Evolutionary conservation across 192 early-diverging fungal genomes (phyloP).

Genomic region (Umbelopsis sp.): DNA sequence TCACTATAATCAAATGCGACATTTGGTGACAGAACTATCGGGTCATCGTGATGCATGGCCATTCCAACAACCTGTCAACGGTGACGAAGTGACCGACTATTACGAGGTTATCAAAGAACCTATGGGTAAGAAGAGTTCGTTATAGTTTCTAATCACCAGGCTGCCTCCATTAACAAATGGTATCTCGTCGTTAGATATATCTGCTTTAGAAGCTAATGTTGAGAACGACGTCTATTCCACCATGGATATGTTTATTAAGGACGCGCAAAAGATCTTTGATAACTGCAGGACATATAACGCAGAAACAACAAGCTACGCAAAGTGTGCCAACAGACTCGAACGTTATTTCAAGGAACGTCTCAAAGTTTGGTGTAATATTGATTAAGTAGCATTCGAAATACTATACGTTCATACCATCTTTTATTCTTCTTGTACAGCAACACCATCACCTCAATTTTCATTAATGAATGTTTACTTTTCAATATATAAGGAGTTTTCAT

Average conservation of each 20-base stretch:
- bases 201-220: slow-evolving; percentile 81
- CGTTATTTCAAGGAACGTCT: slow-evolving; percentile 78
- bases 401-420: background rate
- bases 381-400: background rate
- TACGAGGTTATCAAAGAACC: slow-evolving; percentile 95
- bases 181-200: slow-evolving; percentile 59
- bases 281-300: slow-evolving; percentile 94
- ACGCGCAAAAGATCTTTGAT: slow-evolving; percentile 89
- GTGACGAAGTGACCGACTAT: slow-evolving; percentile 90
- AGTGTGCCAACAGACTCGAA: slow-evolving; percentile 76
- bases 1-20: slow-evolving; percentile 69
- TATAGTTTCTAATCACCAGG: too few relatives aligned
- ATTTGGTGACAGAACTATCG: slow-evolving; percentile 75
- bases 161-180: too few relatives aligned
- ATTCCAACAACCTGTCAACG: slow-evolving; percentile 89
- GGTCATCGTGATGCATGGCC: slow-evolving; percentile 88
- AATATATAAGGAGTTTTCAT: too few relatives aligned
- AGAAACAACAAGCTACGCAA: slow-evolving; percentile 79
- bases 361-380: slow-evolving; percentile 50
- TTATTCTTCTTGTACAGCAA: background rate
- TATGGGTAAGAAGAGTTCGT: slow-evolving; percentile 69
- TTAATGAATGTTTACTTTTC: too few relatives aligned
- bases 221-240: slow-evolving; percentile 85
- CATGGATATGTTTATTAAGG: slow-evolving; percentile 79
- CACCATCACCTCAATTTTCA: background rate